Percentiles rank a stretch among this genome's conserved stretches.
phyloP scores from a whole-genome alignment of 768 basidiomycete species.

The Macrocybe gigantea region DNA sequence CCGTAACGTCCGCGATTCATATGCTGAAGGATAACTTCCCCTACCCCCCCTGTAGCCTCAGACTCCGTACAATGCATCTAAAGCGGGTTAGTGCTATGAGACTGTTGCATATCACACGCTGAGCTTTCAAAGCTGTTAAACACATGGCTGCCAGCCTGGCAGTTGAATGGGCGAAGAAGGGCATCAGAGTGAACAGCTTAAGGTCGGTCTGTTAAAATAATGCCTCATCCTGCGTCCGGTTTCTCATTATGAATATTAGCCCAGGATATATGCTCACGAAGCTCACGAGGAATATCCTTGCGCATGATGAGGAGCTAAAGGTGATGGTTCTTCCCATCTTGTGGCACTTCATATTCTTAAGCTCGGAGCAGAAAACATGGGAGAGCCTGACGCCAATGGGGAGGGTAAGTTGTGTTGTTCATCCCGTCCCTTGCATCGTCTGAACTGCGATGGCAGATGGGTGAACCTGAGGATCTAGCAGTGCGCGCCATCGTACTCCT shows the following conservation, averaged over 20 bases:
- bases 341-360: conserved; percentile 2
- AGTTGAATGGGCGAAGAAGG: conserved; percentile 93
- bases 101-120: neutral
- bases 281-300: conserved; percentile 78
- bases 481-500: conserved; percentile 30
- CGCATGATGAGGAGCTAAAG: conserved; percentile 70
- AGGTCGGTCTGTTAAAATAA: conserved; percentile 37
- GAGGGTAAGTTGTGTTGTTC: conserved; percentile 41
- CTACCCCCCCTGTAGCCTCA: conserved; percentile 51
- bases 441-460: conserved; percentile 49
- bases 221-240: neutral
- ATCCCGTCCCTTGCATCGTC: conserved; percentile 4
- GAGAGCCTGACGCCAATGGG: conserved; percentile 83
- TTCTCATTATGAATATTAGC: conserved; percentile 25
- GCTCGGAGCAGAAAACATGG: conserved; percentile 64
- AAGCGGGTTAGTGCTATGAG: conserved; percentile 56
- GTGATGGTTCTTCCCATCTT: conserved; percentile 27
- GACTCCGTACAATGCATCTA: conserved; percentile 95
- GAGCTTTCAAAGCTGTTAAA: conserved; percentile 59
- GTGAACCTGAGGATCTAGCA: conserved; percentile 87
- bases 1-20: neutral
- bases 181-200: conserved; percentile 79
- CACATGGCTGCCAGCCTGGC: conserved; percentile 92
- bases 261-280: conserved; percentile 95
- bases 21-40: neutral